Conservation (phyloP, 192 early-diverging fungal genomes). For the Coemansia sp. region DNA sequence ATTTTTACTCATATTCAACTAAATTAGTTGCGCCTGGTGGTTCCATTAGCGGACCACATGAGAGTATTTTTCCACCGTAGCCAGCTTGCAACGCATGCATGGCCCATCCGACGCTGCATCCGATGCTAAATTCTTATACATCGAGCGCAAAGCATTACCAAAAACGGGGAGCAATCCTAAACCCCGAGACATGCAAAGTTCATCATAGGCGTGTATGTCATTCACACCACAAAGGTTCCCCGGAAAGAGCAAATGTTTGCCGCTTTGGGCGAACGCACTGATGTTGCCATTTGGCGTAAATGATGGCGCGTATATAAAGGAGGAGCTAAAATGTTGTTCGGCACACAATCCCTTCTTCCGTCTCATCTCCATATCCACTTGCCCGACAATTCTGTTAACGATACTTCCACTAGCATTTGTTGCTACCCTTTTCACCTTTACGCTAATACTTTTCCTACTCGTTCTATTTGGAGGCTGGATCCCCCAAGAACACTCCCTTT, state of each 20-base stretch:
- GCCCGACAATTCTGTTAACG: background rate
- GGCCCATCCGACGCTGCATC: background rate
- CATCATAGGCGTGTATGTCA: background rate
- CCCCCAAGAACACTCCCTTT: background rate
- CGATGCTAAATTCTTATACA: background rate
- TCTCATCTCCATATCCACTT: background rate
- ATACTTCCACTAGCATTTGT: background rate
- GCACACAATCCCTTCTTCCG: background rate
- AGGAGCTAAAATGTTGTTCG: background rate
- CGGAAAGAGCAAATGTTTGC: background rate
- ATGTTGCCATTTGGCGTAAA: background rate
- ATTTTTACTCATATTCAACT: background rate
- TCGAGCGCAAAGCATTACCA: background rate
- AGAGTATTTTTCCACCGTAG: background rate
- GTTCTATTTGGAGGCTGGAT: conserved; percentile 1
- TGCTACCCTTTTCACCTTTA: background rate
- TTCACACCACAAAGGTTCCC: background rate
- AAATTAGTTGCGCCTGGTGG: conserved; percentile 4
- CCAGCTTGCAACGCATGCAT: background rate
- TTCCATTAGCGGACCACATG: conserved; percentile 11
- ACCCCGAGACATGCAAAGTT: background rate
- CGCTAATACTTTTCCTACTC: background rate
- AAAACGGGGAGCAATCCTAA: background rate
- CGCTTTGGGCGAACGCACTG: background rate
- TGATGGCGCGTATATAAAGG: background rate